These are phyloP conservation scores for Rhizopus sp. DNA, from an alignment of 371 early-diverging fungal genomes.

Conservation along the genomic window DNA sequence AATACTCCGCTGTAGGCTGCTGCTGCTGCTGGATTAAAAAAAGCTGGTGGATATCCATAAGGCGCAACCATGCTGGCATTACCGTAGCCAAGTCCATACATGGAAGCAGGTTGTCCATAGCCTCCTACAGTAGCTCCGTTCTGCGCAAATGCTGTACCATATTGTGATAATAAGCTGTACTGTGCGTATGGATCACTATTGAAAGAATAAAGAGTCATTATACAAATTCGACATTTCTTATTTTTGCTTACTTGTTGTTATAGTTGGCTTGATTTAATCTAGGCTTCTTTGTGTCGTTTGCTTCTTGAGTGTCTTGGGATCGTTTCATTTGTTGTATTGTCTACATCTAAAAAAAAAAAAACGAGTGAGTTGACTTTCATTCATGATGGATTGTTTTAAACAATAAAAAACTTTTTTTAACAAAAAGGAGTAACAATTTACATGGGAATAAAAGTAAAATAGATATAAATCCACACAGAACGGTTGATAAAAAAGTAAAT, in stretches of 20 bases:
- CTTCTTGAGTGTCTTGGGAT: slow-evolving; percentile 14
- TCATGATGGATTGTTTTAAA: no score
- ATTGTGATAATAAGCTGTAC: slow-evolving; percentile 25
- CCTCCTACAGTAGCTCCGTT: slow-evolving; percentile 5
- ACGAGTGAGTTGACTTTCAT: not conserved
- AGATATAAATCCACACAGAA: slow-evolving; percentile 1
- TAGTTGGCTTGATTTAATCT: slow-evolving; percentile 14
- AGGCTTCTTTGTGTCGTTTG: slow-evolving; percentile 8
- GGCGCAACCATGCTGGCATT: slow-evolving; percentile 5
- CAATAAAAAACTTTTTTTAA: not conserved
- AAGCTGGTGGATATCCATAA: slow-evolving; percentile 16
- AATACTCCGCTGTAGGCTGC: slow-evolving; percentile 3
- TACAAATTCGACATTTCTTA: slow-evolving; percentile 3
- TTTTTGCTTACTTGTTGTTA: not conserved
- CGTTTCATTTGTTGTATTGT: slow-evolving; percentile 14
- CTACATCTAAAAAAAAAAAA: not conserved
- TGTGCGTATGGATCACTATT: slow-evolving; percentile 32
- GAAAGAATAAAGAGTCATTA: not conserved
- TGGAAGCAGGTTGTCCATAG: slow-evolving; percentile 20
- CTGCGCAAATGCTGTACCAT: slow-evolving; percentile 19
- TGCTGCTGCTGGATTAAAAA: slow-evolving; percentile 9
- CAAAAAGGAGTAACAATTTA: slow-evolving; percentile 4
- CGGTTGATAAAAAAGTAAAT: not conserved
- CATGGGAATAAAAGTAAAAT: slow-evolving; percentile 3
- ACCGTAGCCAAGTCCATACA: slow-evolving; percentile 18